A percentile compares a stretch with the other conserved stretches of the same genome.
Conservation (phyloP, 768 basidiomycete genomes). For the Flagelloscypha sp. region DNA sequence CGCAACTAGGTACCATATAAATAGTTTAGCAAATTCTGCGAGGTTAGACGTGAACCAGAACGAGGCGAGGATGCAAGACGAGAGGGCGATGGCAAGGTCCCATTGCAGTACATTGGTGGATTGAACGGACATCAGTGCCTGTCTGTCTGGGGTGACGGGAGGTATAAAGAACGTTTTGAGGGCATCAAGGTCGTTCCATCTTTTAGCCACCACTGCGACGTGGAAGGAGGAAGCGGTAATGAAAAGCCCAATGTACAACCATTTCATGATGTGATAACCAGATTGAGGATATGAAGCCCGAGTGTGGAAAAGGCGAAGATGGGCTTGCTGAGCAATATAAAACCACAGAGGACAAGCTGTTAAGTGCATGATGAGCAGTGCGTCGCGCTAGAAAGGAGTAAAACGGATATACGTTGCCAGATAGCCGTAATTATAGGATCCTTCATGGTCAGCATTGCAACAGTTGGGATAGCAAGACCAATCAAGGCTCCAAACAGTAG, state of each 20-base stretch:
- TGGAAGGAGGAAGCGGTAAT: conserved; percentile 35
- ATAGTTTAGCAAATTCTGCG: conserved; percentile 23
- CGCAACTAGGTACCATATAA: conserved; percentile 36
- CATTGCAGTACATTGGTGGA: conserved; percentile 48
- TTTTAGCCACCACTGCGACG: conserved; percentile 30
- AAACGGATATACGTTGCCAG: conserved; percentile 49
- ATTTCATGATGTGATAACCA: conserved; percentile 28
- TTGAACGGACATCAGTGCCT: conserved; percentile 13
- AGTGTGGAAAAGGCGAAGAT: conserved; percentile 35
- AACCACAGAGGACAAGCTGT: no score
- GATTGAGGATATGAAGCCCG: conserved; percentile 23
- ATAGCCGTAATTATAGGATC: conserved; percentile 38
- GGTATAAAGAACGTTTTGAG: conserved; percentile 16
- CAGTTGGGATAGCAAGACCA: conserved; percentile 39
- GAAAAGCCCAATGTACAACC: conserved; percentile 31
- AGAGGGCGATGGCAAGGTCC: conserved; percentile 35
- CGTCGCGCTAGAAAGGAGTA: no score
- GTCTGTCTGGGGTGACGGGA: conserved; percentile 3
- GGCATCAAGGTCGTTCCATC: conserved; percentile 20
- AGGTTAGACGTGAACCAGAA: conserved; percentile 38
- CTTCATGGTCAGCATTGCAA: conserved; percentile 32
- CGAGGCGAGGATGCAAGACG: conserved; percentile 33
- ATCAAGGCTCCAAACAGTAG: conserved; percentile 39
- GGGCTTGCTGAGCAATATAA: conserved; percentile 28
- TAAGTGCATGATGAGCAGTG: no score